These are phyloP conservation scores for Trichophyton rubrum DNA, from an alignment of 2,329 filamentous ascomycete genomes.

Conservation along the genomic window DNA sequence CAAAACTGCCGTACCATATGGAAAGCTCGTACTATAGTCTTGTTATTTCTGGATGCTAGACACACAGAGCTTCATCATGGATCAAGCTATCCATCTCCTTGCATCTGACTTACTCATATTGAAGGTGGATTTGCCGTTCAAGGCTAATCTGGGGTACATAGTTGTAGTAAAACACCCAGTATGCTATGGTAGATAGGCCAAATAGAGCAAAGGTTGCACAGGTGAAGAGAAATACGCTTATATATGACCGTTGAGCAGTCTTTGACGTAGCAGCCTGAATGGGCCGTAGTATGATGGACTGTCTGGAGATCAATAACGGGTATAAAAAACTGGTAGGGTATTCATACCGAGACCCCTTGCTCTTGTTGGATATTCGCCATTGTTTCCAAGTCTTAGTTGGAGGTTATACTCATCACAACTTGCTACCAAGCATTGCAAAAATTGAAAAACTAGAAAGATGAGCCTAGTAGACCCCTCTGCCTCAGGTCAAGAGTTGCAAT, in stretches of 20 bases:
- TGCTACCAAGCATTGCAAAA: background rate
- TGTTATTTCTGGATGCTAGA: background rate
- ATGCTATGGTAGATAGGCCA: slow-evolving; percentile 47
- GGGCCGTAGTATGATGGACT: slow-evolving; percentile 22
- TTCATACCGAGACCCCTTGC: background rate
- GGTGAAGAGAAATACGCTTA: slow-evolving; percentile 46
- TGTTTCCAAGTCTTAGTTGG: background rate
- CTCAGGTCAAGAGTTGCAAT: too few relatives aligned
- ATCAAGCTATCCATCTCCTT: background rate
- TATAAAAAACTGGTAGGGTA: background rate
- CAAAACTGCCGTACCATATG: slow-evolving; percentile 42
- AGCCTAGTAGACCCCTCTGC: background rate
- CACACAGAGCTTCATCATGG: background rate
- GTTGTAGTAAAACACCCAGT: slow-evolving; percentile 54
- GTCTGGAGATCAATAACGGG: background rate
- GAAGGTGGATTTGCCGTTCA: slow-evolving; percentile 49
- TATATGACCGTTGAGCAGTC: slow-evolving; percentile 50
- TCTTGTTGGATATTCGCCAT: background rate
- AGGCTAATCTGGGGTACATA: slow-evolving; percentile 57
- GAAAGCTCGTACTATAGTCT: slow-evolving; percentile 30
- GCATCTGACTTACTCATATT: slow-evolving; percentile 43
- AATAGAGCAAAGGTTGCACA: slow-evolving; percentile 44
- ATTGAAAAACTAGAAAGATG: background rate
- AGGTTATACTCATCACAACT: background rate
- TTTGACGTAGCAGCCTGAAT: slow-evolving; percentile 47